Conservation (phyloP, 306 rosid species). For the Luffa acutangula region DNA sequence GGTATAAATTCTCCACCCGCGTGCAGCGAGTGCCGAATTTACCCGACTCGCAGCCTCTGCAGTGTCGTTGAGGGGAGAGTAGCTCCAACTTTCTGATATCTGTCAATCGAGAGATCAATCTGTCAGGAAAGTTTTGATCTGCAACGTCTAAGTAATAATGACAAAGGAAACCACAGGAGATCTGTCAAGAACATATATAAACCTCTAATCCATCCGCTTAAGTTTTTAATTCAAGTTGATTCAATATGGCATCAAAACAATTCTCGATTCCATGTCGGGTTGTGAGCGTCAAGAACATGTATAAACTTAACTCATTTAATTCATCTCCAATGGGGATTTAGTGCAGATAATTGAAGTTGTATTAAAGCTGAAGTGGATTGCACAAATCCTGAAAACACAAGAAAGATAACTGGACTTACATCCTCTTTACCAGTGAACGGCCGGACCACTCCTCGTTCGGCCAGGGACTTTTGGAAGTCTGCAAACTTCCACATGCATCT, state of each 20-base stretch:
- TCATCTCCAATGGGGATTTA: neutral
- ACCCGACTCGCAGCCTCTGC: slow-evolving; percentile 64
- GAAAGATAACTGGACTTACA: slow-evolving; percentile 38
- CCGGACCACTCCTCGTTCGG: slow-evolving; percentile 53
- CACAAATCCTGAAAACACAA: neutral
- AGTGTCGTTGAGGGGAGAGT: slow-evolving; percentile 74
- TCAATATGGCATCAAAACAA: neutral
- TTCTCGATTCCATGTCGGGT: neutral
- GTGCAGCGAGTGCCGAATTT: slow-evolving; percentile 44
- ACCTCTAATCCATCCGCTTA: neutral
- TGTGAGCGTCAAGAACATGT: neutral
- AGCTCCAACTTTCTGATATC: slow-evolving; percentile 67
- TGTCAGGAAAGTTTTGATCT: neutral
- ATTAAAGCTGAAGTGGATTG: neutral
- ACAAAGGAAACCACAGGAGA: neutral
- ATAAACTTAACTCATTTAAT: neutral
- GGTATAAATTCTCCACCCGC: slow-evolving; percentile 59
- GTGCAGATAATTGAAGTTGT: neutral
- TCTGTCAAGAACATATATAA: neutral
- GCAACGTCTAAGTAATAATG: neutral
- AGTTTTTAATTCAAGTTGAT: neutral
- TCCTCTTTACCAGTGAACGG: slow-evolving; percentile 68
- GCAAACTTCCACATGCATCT: slow-evolving; percentile 84
- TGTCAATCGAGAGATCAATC: slow-evolving; percentile 19
- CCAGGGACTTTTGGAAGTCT: slow-evolving; percentile 64